Base-by-base conservation (phyloP, 2,329 filamentous ascomycete genomes). In the Fusarium euwallaceae region DNA sequence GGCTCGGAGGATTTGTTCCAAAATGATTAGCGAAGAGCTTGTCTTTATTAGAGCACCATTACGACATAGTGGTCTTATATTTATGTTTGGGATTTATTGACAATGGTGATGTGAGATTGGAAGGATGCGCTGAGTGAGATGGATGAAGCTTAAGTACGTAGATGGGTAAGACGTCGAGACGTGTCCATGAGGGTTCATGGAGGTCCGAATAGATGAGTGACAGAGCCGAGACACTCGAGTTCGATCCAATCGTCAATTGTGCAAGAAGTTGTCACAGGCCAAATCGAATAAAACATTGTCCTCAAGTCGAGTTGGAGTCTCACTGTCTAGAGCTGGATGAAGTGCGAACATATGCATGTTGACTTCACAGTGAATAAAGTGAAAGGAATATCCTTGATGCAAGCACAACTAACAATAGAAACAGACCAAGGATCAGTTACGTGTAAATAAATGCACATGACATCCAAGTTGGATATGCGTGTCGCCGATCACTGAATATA, bases 1-100 rank as follows among this genome's bases (percentile, higher is more conserved):
- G 16, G n/a, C 6, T 43, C 16, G 27, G n/a, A 48, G 20, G 39
- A 36, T 36, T 12, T 29, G 39, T 45, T 29, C 14, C 24, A 29
- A 20, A 20, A 45, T 43, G 22, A 32, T 45, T 32, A 61, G 39
- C 39, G 27, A 32, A n/a, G 9, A 17, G 22, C 22, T 34, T 29
- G 59, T 45, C 27, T 43, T 32, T 3, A 12, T n/a, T 45, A 32
- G 10, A 53, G 10, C 10, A 37, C n/a, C 6, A 51, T 51, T 62
- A 62, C 43, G 60, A 32, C 60, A 62, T 62, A 51, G 43, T 62
- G 43, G 60, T 53, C 60, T 51, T 62, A 37, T 62, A 5, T 51
- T 9, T 6, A 29, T 14, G 9, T 6, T 62, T 7, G 8, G 4
- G 14, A 37, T 29, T 51, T 9, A 11, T 27, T 8, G 16, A 12